Conservation (phyloP, 2,329 filamentous ascomycete species). For the Ophioceras dolichostomum region DNA sequence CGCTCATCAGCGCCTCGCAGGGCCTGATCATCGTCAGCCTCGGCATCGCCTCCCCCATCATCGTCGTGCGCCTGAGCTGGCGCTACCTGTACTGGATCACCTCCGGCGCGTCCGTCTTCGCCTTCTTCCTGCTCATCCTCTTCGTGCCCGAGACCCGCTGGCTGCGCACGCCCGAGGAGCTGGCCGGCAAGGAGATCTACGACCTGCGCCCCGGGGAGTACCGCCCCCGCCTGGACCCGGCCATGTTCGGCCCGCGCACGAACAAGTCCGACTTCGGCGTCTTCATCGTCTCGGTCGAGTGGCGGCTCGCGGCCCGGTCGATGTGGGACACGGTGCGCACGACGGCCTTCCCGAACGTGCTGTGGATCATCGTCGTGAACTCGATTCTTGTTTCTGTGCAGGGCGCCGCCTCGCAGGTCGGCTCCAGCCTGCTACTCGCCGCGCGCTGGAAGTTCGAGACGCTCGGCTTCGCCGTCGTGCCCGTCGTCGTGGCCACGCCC, state of each 20-base stretch:
- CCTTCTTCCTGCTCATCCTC: slow-evolving; percentile 15
- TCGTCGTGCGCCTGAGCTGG: slow-evolving; percentile 16
- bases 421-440: slow-evolving; percentile 10
- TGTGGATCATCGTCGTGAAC: slow-evolving; percentile 16
- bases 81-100: slow-evolving; percentile 20
- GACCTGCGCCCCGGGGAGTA: slow-evolving; percentile 12
- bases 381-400: slow-evolving; percentile 12
- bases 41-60: slow-evolving; percentile 14
- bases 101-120: slow-evolving; percentile 13
- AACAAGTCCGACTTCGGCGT: slow-evolving; percentile 14
- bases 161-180: slow-evolving; percentile 14
- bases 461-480: slow-evolving; percentile 12
- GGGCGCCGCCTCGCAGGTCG: slow-evolving; percentile 11
- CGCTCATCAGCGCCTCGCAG: slow-evolving; percentile 7
- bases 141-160: slow-evolving; percentile 18
- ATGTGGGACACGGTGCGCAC: slow-evolving; percentile 13
- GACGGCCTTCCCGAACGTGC: slow-evolving; percentile 15
- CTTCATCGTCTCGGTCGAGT: slow-evolving; percentile 13
- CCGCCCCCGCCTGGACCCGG: slow-evolving; percentile 14
- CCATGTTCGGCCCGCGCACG: slow-evolving; percentile 12
- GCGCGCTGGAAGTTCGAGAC: slow-evolving; percentile 16
- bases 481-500: slow-evolving; percentile 9
- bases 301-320: slow-evolving; percentile 8
- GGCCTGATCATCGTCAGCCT: slow-evolving; percentile 17
- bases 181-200: slow-evolving; percentile 14